Evolutionary conservation across 306 rosid genomes (phyloP).

Genomic region (Cicer arietinum): DNA sequence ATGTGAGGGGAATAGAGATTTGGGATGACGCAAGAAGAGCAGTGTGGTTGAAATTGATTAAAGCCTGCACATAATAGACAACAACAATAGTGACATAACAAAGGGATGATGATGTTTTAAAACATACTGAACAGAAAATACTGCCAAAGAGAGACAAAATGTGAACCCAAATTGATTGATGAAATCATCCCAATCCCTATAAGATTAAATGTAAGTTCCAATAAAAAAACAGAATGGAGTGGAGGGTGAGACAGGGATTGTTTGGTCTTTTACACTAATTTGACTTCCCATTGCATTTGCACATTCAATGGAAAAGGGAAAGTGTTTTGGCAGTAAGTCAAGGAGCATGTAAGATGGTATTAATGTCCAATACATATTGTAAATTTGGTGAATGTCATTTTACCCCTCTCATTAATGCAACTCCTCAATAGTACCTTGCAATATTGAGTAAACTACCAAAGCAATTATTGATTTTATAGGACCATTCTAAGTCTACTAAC

Average conservation of each 20-base stretch:
- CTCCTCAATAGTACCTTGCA: slow-evolving; percentile 30
- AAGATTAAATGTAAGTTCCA: slow-evolving; percentile 38
- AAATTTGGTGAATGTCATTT: slow-evolving; percentile 39
- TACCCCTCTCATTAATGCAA: slow-evolving; percentile 51
- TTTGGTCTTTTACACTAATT: slow-evolving; percentile 47
- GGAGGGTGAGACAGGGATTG: background rate
- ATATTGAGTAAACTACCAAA: no score
- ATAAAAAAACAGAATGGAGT: background rate
- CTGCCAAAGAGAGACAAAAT: slow-evolving; percentile 50
- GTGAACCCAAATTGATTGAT: slow-evolving; percentile 46
- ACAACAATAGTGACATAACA: slow-evolving; percentile 44
- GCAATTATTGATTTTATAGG: no score
- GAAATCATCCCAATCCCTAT: slow-evolving; percentile 45
- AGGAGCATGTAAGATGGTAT: slow-evolving; percentile 47
- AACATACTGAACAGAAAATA: slow-evolving; percentile 13
- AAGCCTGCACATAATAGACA: slow-evolving; percentile 52
- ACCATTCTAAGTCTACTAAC: no score
- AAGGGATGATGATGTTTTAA: slow-evolving; percentile 45
- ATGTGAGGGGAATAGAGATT: slow-evolving; percentile 10
- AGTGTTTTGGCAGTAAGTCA: slow-evolving; percentile 48
- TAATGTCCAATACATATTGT: slow-evolving; percentile 50
- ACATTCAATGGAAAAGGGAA: slow-evolving; percentile 38
- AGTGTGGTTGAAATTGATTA: slow-evolving; percentile 45
- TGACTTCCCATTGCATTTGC: slow-evolving; percentile 47
- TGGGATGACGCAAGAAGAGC: slow-evolving; percentile 36